A percentile compares a stretch with the other conserved stretches of the same genome.
phyloP scores from a whole-genome alignment of 768 basidiomycete species.

The Butyriboletus loyo region DNA sequence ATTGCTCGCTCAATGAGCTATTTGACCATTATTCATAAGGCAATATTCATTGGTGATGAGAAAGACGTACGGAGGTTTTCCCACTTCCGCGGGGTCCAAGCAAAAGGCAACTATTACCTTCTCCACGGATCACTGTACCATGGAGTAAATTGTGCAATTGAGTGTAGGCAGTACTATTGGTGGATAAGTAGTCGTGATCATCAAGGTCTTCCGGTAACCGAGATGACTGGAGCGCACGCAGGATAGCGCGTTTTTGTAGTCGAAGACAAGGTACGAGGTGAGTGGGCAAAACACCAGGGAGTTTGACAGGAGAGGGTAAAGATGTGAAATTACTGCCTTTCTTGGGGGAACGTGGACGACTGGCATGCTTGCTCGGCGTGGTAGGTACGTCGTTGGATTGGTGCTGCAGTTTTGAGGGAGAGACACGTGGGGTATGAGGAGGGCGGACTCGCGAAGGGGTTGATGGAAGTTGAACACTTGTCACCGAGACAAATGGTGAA shows the following conservation, averaged over 20 bases:
- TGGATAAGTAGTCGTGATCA: conserved; percentile 36
- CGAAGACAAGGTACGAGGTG: conserved; percentile 46
- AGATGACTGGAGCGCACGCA: conserved; percentile 42
- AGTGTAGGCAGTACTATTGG: conserved; percentile 51
- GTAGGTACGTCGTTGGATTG: conserved; percentile 7
- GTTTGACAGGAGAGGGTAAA: conserved; percentile 16
- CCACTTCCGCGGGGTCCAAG: conserved; percentile 85
- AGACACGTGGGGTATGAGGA: conserved; percentile 15
- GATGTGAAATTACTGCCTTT: conserved; percentile 5
- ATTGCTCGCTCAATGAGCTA: conserved; percentile 66
- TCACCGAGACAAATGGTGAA: not conserved
- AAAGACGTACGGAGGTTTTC: conserved; percentile 62
- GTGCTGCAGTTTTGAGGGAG: conserved; percentile 12
- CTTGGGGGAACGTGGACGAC: conserved; percentile 11
- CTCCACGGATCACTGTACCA: conserved; percentile 75
- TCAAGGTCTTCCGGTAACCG: conserved; percentile 24
- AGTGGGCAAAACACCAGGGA: conserved; percentile 33
- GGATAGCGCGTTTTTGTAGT: conserved; percentile 56
- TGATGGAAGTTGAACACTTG: conserved; percentile 7
- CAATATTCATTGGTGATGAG: not conserved
- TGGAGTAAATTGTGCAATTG: conserved; percentile 62
- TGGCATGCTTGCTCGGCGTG: conserved; percentile 16
- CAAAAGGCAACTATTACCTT: conserved; percentile 91
- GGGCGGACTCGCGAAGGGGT: conserved; percentile 15
- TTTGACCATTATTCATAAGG: conserved; percentile 1